Base-by-base conservation (phyloP, 768 basidiomycete genomes). In the Kondoa subrosea region DNA sequence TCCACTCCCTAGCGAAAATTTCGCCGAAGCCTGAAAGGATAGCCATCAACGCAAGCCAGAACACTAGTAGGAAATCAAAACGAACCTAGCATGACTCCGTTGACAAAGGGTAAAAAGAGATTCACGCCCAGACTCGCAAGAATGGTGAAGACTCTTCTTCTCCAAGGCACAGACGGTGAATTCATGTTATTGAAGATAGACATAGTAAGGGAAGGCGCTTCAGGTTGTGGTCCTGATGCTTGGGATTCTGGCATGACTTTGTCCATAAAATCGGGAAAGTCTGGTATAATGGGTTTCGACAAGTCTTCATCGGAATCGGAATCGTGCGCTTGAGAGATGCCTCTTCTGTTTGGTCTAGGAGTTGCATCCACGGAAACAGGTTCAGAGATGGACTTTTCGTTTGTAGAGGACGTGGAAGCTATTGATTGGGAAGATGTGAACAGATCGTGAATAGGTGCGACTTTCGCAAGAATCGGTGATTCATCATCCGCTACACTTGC, bases 71-170 rank as follows among this genome's bases (percentile, higher is more conserved):
- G 29, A 31, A 50, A 14, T 1, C 8, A 21, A 2, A 16, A 68
- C 74, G 34, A 29, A 75, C 90, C 90, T 64, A 91, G 83, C 90
- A 93, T 93, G 68, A 93, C 87, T 25, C 90, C 91, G 71, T 92
- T 93, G 8, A 93, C 82, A 76, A 93, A 93, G 0, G 90, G 90
- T 50, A 93, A 81, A 0, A 87, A 75, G 70, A 93, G 76, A 76
- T 93, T 92, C 75, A 93, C 87, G 30, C 87, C 86, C 15, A 75
- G 29, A 25, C 69, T 70, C 0, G 72, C 72, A 26, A 75, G 15
- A 59, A 75, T 66, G 12, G 73, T 72, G 60, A 68, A 67, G 1
- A 73, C 17, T 33, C 68, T 66, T 21, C 69, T 56, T 26, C 65
- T 57, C 69, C 72, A 71, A 1, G 69, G 67, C 16, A 73, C 62